Conservation (phyloP, 192 early-diverging fungal genomes). For the Podila horticola region DNA sequence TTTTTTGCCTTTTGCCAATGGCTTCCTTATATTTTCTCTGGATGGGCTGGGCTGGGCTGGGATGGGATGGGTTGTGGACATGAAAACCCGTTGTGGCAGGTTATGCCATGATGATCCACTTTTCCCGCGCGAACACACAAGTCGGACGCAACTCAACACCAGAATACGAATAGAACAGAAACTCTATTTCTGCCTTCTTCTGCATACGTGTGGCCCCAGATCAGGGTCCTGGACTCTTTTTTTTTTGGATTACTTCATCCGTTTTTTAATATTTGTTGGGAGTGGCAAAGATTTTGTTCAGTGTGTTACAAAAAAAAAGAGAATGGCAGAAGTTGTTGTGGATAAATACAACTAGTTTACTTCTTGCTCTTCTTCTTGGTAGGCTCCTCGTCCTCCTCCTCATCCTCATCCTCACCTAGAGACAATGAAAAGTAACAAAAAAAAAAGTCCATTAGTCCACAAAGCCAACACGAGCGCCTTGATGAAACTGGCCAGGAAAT, state of each 20-base stretch:
- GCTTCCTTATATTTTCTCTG: too few species aligned
- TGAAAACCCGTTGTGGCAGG: too few species aligned
- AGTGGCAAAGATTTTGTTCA: neutral
- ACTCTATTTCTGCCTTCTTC: too few species aligned
- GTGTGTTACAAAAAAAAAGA: neutral
- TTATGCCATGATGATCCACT: too few species aligned
- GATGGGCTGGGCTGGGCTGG: too few species aligned
- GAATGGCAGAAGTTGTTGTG: neutral
- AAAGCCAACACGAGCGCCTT: too few species aligned
- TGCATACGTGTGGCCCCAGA: too few species aligned
- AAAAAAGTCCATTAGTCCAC: neutral
- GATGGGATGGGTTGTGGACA: too few species aligned
- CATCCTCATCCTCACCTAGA: constrained; percentile 25
- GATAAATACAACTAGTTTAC: constrained; percentile 1
- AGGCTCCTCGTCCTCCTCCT: constrained; percentile 41
- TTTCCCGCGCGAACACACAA: constrained; percentile 1
- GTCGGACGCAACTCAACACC: too few species aligned
- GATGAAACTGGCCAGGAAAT: neutral
- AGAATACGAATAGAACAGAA: too few species aligned
- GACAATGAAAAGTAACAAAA: neutral
- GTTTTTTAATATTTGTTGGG: neutral
- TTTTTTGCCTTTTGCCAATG: too few species aligned
- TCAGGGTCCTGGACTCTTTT: neutral
- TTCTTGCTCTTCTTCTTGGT: constrained; percentile 53
- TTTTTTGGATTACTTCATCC: too few species aligned